Evolutionary conservation across 1,284 basidiomycete genomes (phyloP).

Genomic region (Anthracocystis walkeri): DNA sequence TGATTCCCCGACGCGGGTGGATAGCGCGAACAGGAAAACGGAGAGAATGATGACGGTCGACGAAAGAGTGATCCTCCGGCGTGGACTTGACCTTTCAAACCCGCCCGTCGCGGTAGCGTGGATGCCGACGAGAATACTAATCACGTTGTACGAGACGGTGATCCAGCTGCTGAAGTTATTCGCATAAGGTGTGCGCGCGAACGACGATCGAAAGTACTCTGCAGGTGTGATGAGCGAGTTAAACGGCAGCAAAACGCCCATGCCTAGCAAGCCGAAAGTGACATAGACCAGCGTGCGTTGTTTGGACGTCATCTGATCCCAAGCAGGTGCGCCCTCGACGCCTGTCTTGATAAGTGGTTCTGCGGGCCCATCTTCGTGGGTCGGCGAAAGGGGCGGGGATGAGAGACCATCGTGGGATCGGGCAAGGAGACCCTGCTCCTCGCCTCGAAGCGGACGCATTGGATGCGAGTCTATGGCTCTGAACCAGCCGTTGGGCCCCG

Average conservation of each 20-base stretch:
- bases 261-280: constrained; percentile 50
- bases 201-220: constrained; percentile 61
- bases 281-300: constrained; percentile 41
- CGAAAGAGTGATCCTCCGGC: constrained; percentile 37
- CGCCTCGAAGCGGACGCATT: constrained; percentile 42
- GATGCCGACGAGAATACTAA: constrained; percentile 59
- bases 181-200: constrained; percentile 43
- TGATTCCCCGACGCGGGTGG: constrained; percentile 26
- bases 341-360: constrained; percentile 49
- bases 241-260: constrained; percentile 52
- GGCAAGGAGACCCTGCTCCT: constrained; percentile 47
- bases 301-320: constrained; percentile 30
- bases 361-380: constrained; percentile 29
- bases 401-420: constrained; percentile 21
- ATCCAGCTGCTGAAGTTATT: constrained; percentile 64
- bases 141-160: constrained; percentile 55
- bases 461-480: constrained; percentile 35
- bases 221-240: constrained; percentile 65
- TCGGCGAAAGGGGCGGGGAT: constrained; percentile 22
- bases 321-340: constrained; percentile 47
- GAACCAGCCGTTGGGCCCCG: not conserved
- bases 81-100: constrained; percentile 46
- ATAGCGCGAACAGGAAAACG: constrained; percentile 41
- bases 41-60: constrained; percentile 37
- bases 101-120: constrained; percentile 52